phyloP scores from a whole-genome alignment of 441 rosid genomes.

The Rhodomyrtus psidioides region DNA sequence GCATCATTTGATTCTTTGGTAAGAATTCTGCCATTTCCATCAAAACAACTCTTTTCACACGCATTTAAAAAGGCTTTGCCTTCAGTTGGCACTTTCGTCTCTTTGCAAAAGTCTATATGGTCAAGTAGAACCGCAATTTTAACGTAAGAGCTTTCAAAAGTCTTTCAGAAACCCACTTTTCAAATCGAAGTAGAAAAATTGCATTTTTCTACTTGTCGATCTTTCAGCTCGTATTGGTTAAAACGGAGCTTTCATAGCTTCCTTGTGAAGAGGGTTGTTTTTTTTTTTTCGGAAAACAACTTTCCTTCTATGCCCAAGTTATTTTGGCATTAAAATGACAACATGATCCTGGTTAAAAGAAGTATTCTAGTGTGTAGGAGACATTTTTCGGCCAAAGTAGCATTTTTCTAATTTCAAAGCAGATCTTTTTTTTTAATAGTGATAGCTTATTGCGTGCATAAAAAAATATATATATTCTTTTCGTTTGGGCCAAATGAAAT shows the following conservation, averaged over 20 bases:
- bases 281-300: neutral
- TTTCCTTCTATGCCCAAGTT: neutral
- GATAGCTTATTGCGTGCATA: neutral
- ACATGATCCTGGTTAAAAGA: neutral
- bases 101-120: neutral
- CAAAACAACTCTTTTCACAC: neutral
- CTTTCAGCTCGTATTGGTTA: neutral
- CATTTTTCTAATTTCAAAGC: neutral
- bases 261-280: neutral
- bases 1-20: neutral
- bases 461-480: neutral
- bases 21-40: neutral
- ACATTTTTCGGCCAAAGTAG: neutral
- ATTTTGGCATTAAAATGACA: neutral
- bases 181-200: neutral
- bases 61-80: neutral
- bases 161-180: neutral
- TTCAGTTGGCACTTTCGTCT: neutral
- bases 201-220: too few relatives aligned
- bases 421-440: neutral
- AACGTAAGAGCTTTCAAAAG: neutral
- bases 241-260: neutral
- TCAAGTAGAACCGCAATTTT: neutral
- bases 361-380: neutral
- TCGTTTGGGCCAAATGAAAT: neutral